Evolutionary conservation across 305 asterid species (phyloP).

Genomic region (Lippia alba): DNA sequence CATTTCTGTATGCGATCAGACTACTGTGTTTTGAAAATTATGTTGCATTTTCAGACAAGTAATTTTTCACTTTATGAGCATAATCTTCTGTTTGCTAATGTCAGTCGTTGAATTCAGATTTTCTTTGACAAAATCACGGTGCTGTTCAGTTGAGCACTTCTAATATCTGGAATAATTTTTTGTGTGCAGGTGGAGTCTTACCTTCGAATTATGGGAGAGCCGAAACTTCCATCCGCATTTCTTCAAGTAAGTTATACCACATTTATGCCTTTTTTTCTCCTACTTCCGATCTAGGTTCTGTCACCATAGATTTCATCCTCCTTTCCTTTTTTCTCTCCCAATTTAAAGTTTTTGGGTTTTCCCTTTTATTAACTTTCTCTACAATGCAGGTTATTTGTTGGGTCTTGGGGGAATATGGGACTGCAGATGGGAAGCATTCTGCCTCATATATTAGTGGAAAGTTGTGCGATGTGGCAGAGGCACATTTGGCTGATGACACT

Average conservation of each 20-base stretch:
- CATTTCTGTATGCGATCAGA: too few species aligned
- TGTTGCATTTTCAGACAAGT: conserved; percentile 6
- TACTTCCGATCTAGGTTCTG: conserved; percentile 2
- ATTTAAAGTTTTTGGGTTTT: conserved; percentile 12
- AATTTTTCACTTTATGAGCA: conserved; percentile 17
- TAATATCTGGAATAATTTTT: conserved; percentile 36
- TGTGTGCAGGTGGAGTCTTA: conserved; percentile 93
- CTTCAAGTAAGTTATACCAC: conserved; percentile 69
- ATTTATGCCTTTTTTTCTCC: conserved; percentile 26
- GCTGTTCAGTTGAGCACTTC: conserved; percentile 33
- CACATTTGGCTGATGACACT: conserved; percentile 86
- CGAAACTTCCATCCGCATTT: conserved; percentile 95
- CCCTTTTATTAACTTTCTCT: conserved; percentile 18
- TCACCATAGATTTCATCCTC: conserved; percentile 17
- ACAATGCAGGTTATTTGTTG: conserved; percentile 87
- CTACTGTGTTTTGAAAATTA: too few species aligned
- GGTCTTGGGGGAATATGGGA: conserved; percentile 99
- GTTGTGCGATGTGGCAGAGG: conserved; percentile 91
- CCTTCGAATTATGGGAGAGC: conserved; percentile 86
- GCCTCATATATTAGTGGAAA: conserved; percentile 94
- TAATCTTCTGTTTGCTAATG: conserved; percentile 15
- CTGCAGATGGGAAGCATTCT: conserved; percentile 90
- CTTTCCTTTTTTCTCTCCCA: background rate
- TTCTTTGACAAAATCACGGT: conserved; percentile 25
- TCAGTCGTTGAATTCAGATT: conserved; percentile 15